A percentile compares a stretch with the other conserved stretches of the same genome.
phyloP scores from a whole-genome alignment of 2,329 filamentous ascomycete genomes.

The Elsinoe necatrix region DNA sequence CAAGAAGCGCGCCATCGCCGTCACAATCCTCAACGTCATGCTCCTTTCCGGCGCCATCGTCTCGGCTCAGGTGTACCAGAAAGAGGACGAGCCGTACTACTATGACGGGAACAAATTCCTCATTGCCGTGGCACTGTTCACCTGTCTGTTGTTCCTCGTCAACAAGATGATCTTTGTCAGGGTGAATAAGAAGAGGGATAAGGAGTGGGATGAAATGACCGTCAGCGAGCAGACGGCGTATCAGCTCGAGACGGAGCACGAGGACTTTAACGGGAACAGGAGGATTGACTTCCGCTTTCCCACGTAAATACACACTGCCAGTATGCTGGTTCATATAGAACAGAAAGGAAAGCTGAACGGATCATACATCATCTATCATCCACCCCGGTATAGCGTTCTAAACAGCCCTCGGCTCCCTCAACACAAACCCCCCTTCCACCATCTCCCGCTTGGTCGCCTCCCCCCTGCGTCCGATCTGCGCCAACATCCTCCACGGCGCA shows the following conservation, averaged over 20 bases:
- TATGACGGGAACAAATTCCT: constrained; percentile 50
- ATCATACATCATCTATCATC: not conserved
- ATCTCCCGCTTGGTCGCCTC: constrained; percentile 30
- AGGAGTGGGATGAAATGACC: constrained; percentile 40
- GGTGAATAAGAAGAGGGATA: constrained; percentile 44
- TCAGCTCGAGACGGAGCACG: constrained; percentile 32
- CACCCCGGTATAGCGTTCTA: not conserved
- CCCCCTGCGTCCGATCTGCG: constrained; percentile 31
- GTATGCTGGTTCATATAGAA: too few relatives aligned
- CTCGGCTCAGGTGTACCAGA: constrained; percentile 40
- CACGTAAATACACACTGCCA: not conserved
- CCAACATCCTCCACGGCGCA: constrained; percentile 31
- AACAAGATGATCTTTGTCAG: constrained; percentile 39
- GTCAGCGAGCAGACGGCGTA: constrained; percentile 39
- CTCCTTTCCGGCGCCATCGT: constrained; percentile 40
- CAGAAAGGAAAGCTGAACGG: too few relatives aligned
- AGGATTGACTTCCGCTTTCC: constrained; percentile 14
- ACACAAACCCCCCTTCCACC: constrained; percentile 32
- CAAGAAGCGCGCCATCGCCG: constrained; percentile 42
- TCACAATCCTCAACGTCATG: constrained; percentile 43
- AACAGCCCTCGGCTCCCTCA: constrained; percentile 17
- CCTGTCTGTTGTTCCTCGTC: constrained; percentile 43
- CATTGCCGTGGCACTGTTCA: constrained; percentile 44
- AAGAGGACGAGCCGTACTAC: constrained; percentile 48
- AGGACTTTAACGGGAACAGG: constrained; percentile 14